Evolutionary conservation across 2,329 filamentous ascomycete species (phyloP).

Genomic region (Samsoniella hepiali): DNA sequence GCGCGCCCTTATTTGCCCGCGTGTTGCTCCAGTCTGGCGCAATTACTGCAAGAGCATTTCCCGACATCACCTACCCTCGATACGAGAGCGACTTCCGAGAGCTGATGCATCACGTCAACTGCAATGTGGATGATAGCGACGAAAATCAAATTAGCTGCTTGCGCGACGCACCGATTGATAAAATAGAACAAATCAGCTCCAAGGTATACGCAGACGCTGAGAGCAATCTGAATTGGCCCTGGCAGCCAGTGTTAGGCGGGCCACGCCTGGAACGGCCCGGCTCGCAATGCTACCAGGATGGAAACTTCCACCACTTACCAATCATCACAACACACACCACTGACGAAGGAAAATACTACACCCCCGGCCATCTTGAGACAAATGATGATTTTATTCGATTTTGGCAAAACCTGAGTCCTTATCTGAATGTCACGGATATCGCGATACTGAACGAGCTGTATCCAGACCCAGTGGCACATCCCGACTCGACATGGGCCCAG

Average conservation of each 20-base stretch:
- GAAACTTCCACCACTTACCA: constrained; percentile 36
- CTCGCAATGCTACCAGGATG: constrained; percentile 38
- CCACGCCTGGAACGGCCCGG: constrained; percentile 45
- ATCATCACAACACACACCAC: constrained; percentile 37
- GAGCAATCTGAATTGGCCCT: constrained; percentile 45
- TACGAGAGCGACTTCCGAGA: constrained; percentile 33
- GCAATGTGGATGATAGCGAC: constrained; percentile 27
- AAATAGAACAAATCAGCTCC: constrained; percentile 37
- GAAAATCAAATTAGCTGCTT: constrained; percentile 38
- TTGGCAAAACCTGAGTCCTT: constrained; percentile 33
- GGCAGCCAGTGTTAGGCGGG: constrained; percentile 45
- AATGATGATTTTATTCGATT: constrained; percentile 37
- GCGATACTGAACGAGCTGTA: constrained; percentile 31
- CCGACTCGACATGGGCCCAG: constrained; percentile 34
- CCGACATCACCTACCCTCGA: constrained; percentile 32
- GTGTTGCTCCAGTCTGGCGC: constrained; percentile 38
- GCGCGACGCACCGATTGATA: constrained; percentile 32
- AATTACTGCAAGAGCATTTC: constrained; percentile 36
- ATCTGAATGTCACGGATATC: constrained; percentile 31
- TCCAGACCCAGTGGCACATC: constrained; percentile 32
- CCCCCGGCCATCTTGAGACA: constrained; percentile 33
- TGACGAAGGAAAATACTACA: constrained; percentile 35
- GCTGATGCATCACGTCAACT: constrained; percentile 30
- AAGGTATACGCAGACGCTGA: constrained; percentile 37
- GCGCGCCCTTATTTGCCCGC: constrained; percentile 32